Percentiles rank a stretch among this genome's conserved stretches.
Evolutionary conservation across 345 rosid species (phyloP).

Genomic region (Geranium brycei): DNA sequence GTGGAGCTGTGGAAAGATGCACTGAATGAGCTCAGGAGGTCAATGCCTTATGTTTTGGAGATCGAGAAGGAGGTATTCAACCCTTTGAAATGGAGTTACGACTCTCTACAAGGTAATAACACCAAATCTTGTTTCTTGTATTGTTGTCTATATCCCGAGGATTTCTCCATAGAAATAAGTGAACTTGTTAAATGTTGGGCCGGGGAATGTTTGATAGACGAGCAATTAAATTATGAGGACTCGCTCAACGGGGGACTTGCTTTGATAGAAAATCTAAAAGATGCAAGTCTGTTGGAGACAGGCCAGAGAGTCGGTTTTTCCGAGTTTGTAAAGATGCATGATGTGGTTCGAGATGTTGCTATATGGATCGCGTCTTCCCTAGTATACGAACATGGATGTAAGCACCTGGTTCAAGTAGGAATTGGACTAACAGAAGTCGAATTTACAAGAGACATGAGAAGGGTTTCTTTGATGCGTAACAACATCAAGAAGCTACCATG

Average conservation of each 20-base stretch:
- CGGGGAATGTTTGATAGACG: constrained; percentile 19
- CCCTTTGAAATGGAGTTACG: constrained; percentile 18
- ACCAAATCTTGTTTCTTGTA: constrained; percentile 18
- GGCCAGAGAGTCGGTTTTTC: constrained; percentile 11
- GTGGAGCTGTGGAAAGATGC: constrained; percentile 20
- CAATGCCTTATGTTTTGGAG: constrained; percentile 9
- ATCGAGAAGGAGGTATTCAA: constrained; percentile 15
- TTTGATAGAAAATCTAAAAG: constrained; percentile 17
- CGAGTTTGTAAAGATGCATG: constrained; percentile 34
- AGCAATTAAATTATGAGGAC: constrained; percentile 12
- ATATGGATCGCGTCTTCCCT: constrained; percentile 24
- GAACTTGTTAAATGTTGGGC: constrained; percentile 25
- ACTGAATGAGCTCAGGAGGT: constrained; percentile 10
- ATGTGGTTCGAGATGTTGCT: constrained; percentile 34
- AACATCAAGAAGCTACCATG: constrained; percentile 14
- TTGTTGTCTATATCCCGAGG: constrained; percentile 22
- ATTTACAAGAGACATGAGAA: constrained; percentile 10
- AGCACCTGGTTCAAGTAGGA: constrained; percentile 23
- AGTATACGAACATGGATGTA: constrained; percentile 1
- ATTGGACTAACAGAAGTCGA: constrained; percentile 15
- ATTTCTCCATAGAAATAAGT: constrained; percentile 13
- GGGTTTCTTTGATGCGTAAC: constrained; percentile 34
- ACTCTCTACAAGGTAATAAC: constrained; percentile 17
- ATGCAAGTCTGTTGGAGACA: constrained; percentile 21
- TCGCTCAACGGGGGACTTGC: constrained; percentile 13